phyloP scores from a whole-genome alignment of 179 eudicot species.

The Silene noctiflora region DNA sequence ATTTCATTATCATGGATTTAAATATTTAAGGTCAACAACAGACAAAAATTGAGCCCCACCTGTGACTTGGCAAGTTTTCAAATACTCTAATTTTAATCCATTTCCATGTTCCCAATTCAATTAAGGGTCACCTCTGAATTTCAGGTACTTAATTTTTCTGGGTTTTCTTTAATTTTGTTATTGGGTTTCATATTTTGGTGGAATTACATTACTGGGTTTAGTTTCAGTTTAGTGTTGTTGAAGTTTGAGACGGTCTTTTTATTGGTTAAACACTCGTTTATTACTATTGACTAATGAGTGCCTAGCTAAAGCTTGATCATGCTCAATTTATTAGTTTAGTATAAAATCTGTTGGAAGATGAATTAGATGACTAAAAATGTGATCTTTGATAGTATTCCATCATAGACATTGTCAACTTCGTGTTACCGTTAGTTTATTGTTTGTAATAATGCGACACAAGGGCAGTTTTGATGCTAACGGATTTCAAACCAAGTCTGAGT shows the following conservation, averaged over 20 bases:
- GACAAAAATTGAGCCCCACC: not conserved
- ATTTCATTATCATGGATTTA: too few relatives aligned
- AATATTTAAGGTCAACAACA: not conserved
- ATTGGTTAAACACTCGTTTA: too few relatives aligned
- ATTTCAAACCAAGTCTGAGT: not conserved
- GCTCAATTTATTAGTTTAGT: not conserved
- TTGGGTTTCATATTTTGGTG: not conserved
- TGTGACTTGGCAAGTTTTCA: not conserved
- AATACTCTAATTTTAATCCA: not conserved
- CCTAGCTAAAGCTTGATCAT: not conserved
- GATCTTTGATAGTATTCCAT: too few relatives aligned
- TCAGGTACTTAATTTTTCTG: not conserved
- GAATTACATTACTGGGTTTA: not conserved
- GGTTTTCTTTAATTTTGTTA: not conserved
- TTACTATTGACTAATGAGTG: too few relatives aligned
- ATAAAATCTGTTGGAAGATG: too few relatives aligned
- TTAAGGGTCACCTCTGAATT: too few relatives aligned
- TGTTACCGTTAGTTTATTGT: too few relatives aligned
- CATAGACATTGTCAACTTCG: too few relatives aligned
- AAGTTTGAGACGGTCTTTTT: too few relatives aligned
- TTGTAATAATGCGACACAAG: not conserved
- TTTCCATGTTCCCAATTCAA: not conserved
- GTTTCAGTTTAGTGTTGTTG: not conserved
- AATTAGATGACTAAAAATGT: too few relatives aligned
- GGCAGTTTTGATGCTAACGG: slow-evolving; percentile 2